Percentiles rank a stretch among this genome's conserved stretches.
These are phyloP conservation scores for Rusavskia elegans DNA, from an alignment of 495 filamentous ascomycete species.

Conservation along the genomic window DNA sequence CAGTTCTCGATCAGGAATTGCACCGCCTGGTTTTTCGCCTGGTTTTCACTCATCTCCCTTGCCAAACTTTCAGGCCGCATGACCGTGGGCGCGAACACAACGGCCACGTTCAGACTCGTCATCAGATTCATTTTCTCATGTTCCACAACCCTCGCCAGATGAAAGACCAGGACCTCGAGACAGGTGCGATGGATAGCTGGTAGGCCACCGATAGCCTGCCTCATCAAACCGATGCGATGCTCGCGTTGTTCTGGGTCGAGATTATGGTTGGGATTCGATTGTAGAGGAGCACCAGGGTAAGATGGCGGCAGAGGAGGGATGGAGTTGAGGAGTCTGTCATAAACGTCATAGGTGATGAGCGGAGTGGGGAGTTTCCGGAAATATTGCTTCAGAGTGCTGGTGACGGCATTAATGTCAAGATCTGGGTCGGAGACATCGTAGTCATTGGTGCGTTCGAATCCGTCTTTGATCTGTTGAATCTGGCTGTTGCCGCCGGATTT, in stretches of 20 bases:
- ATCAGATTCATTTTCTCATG: constrained; percentile 77
- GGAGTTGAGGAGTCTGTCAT: constrained; percentile 76
- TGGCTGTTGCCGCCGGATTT: constrained; percentile 86
- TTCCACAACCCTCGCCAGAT: constrained; percentile 74
- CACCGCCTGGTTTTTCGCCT: constrained; percentile 75
- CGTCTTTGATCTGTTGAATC: constrained; percentile 72
- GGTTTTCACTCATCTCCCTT: constrained; percentile 91
- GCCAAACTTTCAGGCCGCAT: constrained; percentile 80
- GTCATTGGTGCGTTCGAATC: constrained; percentile 71
- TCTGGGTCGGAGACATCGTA: constrained; percentile 87
- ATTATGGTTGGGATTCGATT: not conserved
- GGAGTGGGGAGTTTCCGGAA: constrained; percentile 88
- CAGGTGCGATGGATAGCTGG: constrained; percentile 72
- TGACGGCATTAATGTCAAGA: constrained; percentile 92
- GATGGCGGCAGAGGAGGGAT: constrained; percentile 4
- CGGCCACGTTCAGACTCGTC: constrained; percentile 86
- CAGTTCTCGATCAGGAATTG: constrained; percentile 84
- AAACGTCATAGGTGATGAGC: constrained; percentile 82
- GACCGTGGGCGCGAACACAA: constrained; percentile 96
- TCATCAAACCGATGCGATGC: constrained; percentile 41
- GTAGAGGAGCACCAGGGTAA: not conserved
- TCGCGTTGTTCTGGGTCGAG: constrained; percentile 10
- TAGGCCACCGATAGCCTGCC: constrained; percentile 55
- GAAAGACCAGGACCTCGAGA: constrained; percentile 87
- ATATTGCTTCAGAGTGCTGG: constrained; percentile 91